Conservation (phyloP, 108 stramenopile species). For the Aurantiochytrium sp. region DNA sequence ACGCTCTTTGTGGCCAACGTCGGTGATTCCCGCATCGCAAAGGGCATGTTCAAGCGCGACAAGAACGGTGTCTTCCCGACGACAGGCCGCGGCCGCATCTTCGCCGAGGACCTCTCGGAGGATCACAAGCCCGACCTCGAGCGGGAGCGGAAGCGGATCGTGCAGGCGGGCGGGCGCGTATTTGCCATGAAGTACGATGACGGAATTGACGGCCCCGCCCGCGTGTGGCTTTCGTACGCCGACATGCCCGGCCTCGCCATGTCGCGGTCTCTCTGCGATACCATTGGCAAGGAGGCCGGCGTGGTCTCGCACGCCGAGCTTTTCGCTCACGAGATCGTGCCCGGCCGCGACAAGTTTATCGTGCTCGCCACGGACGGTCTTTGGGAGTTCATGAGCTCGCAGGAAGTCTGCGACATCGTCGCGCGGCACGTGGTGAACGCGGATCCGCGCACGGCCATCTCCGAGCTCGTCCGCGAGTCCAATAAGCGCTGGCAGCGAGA, state of each 20-base stretch:
- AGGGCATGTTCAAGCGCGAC: not conserved
- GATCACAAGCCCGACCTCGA: conserved; percentile 98
- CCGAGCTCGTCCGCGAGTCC: conserved; percentile 79
- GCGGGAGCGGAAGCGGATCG: conserved; percentile 88
- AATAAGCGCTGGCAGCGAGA: conserved; percentile 92
- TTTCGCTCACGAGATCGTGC: conserved; percentile 55
- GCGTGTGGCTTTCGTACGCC: conserved; percentile 97
- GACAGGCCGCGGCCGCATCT: conserved; percentile 61
- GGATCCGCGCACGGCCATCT: conserved; percentile 81
- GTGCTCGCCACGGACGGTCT: conserved; percentile 93
- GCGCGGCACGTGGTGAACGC: conserved; percentile 48
- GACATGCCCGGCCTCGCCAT: conserved; percentile 98
- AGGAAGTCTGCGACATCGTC: conserved; percentile 84
- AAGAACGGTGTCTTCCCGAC: not conserved
- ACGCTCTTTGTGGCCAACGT: conserved; percentile 83
- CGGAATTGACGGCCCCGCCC: conserved; percentile 94
- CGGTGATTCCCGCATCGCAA: conserved; percentile 83
- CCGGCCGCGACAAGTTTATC: conserved; percentile 57
- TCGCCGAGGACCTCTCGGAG: conserved; percentile 69
- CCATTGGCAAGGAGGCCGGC: conserved; percentile 91
- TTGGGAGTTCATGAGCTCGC: conserved; percentile 92
- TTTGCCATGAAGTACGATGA: conserved; percentile 98
- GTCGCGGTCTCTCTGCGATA: conserved; percentile 91
- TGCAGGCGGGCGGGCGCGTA: conserved; percentile 85
- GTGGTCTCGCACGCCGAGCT: conserved; percentile 94